phyloP scores from a whole-genome alignment of 768 basidiomycete species.

The Pleurotus ostreatus region DNA sequence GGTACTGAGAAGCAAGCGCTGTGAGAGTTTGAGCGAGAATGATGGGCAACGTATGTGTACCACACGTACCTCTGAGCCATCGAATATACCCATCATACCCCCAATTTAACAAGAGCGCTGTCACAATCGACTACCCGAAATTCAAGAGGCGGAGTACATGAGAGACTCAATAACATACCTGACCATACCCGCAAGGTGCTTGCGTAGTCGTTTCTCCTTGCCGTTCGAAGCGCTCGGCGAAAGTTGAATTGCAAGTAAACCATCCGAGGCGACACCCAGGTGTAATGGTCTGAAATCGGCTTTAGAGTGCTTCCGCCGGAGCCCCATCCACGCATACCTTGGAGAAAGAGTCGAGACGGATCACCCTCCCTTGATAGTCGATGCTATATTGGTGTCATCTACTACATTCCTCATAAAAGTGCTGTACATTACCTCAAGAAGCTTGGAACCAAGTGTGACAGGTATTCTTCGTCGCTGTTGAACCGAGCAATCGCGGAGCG shows the following conservation, averaged over 20 bases:
- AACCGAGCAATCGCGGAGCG: slow-evolving; percentile 14
- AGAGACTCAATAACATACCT: slow-evolving; percentile 30
- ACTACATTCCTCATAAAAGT: neutral
- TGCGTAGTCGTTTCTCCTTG: slow-evolving; percentile 67
- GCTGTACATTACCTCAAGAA: slow-evolving; percentile 44
- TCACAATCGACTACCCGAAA: slow-evolving; percentile 44
- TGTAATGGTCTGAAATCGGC: slow-evolving; percentile 54
- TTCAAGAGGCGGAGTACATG: neutral
- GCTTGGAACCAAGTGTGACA: slow-evolving; percentile 55
- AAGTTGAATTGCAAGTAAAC: slow-evolving; percentile 73
- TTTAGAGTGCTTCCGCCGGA: too few relatives aligned
- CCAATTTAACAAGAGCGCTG: slow-evolving; percentile 63
- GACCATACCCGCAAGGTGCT: slow-evolving; percentile 67
- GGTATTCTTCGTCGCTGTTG: slow-evolving; percentile 39
- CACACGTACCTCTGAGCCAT: slow-evolving; percentile 62
- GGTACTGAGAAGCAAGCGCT: slow-evolving; percentile 57
- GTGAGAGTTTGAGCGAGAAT: neutral
- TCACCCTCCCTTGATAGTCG: slow-evolving; percentile 80
- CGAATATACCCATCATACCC: slow-evolving; percentile 66
- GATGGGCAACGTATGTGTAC: neutral
- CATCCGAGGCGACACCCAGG: slow-evolving; percentile 78
- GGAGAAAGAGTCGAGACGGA: slow-evolving; percentile 78
- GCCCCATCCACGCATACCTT: slow-evolving; percentile 39
- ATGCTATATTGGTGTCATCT: slow-evolving; percentile 29
- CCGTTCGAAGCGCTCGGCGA: slow-evolving; percentile 72